Evolutionary conservation across 2,329 filamentous ascomycete genomes (phyloP).

Genomic region (Ophiognomonia clavigignenti-juglandacearum): DNA sequence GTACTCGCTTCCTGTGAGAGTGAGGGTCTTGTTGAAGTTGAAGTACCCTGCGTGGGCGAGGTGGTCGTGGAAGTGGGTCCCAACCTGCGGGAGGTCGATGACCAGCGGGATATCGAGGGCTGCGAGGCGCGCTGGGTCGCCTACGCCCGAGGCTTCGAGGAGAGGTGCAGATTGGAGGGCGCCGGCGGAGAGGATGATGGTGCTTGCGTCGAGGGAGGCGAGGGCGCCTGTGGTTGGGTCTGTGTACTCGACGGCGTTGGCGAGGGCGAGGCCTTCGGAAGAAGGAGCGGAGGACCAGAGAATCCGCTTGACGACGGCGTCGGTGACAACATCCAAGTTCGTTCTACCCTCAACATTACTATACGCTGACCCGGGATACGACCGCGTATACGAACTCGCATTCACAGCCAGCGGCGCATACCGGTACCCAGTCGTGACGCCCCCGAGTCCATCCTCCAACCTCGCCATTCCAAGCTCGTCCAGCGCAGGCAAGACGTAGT

Average conservation of each 20-base stretch:
- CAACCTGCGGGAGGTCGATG: background rate
- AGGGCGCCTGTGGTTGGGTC: background rate
- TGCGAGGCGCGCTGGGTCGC: conserved; percentile 1
- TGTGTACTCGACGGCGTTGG: background rate
- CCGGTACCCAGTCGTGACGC: background rate
- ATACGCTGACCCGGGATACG: background rate
- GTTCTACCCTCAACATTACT: background rate
- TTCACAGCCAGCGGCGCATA: background rate
- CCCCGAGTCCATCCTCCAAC: background rate
- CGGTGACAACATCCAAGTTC: background rate
- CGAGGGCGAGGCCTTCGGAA: background rate
- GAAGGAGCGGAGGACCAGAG: background rate
- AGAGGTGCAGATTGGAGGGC: conserved; percentile 6
- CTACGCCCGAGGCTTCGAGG: conserved; percentile 7
- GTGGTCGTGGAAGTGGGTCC: conserved; percentile 1
- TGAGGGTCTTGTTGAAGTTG: background rate
- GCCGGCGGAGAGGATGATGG: conserved; percentile 7
- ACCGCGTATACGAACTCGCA: conserved; percentile 2
- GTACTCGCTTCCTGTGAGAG: background rate
- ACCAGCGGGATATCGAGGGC: background rate
- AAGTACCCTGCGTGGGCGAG: background rate
- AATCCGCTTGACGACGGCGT: conserved; percentile 1
- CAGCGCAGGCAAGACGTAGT: background rate
- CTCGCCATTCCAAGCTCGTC: background rate
- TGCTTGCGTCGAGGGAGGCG: conserved; percentile 1